Evolutionary conservation across 305 asterid genomes (phyloP).

Genomic region (Solanum chacoense): DNA sequence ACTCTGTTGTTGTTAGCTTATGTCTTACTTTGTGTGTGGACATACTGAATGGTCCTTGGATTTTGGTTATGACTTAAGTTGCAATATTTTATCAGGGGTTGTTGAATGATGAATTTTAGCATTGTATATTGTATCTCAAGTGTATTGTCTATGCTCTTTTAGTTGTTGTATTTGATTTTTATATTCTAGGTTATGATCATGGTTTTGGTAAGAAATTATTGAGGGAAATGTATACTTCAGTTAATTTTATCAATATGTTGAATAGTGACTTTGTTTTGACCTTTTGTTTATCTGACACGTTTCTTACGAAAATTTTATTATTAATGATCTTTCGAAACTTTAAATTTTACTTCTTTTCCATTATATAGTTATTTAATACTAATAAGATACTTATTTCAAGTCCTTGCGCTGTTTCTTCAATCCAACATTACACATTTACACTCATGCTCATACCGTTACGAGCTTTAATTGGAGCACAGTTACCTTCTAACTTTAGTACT

Average conservation of each 20-base stretch:
- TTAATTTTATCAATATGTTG: not conserved
- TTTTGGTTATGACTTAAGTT: constrained; percentile 30
- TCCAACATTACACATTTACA: not conserved
- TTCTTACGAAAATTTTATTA: too few species aligned
- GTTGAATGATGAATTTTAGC: not conserved
- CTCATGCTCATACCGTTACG: not conserved
- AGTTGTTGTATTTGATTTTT: not conserved
- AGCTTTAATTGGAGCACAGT: not conserved
- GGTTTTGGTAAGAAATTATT: not conserved
- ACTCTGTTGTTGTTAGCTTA: constrained; percentile 36
- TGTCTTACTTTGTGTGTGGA: constrained; percentile 58
- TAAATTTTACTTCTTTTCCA: not conserved
- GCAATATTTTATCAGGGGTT: not conserved
- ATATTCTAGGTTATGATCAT: not conserved
- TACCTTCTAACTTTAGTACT: not conserved
- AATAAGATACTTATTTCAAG: not conserved
- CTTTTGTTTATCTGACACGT: too few species aligned
- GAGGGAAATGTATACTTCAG: not conserved
- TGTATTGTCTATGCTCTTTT: not conserved
- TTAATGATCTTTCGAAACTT: too few species aligned
- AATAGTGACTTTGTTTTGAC: not conserved
- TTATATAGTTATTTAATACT: not conserved
- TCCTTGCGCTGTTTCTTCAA: not conserved
- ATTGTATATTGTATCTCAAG: not conserved
- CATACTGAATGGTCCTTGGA: constrained; percentile 67